Evolutionary conservation across 306 rosid species (phyloP).

Genomic region (Hippophae tibetana): DNA sequence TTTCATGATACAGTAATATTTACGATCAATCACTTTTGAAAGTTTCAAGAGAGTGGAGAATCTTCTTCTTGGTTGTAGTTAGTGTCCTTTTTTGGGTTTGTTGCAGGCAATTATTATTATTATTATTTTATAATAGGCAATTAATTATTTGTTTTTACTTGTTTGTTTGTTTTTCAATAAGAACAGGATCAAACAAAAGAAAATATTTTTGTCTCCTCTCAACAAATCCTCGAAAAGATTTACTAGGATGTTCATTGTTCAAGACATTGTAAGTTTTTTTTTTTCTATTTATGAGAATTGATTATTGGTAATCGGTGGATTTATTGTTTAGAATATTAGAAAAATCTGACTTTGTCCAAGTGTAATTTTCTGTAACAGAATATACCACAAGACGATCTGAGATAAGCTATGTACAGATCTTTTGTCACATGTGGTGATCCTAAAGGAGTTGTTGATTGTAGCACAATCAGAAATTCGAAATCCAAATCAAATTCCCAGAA

Average conservation of each 20-base stretch:
- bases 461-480: conserved; percentile 35
- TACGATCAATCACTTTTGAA: too few relatives aligned
- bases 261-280: not conserved
- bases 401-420: conserved; percentile 59
- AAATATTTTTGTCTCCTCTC: conserved; percentile 23
- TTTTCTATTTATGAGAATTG: not conserved
- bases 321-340: conserved; percentile 1
- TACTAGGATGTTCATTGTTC: too few relatives aligned
- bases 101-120: conserved; percentile 8
- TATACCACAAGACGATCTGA: conserved; percentile 47
- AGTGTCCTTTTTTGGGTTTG: conserved; percentile 10
- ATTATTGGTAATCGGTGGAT: conserved; percentile 11
- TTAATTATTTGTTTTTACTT: conserved; percentile 30
- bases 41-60: too few relatives aligned
- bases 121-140: conserved; percentile 1
- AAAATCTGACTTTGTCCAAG: conserved; percentile 32
- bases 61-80: not conserved
- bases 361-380: conserved; percentile 34
- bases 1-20: too few relatives aligned
- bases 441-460: conserved; percentile 80
- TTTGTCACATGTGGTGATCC: conserved; percentile 84
- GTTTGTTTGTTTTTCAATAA: conserved; percentile 17
- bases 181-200: conserved; percentile 29
- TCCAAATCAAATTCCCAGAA: conserved; percentile 38
- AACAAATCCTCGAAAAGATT: too few relatives aligned